Base-by-base conservation (phyloP, 202 grass and related monocot species). In the Elaeis oleifera region DNA sequence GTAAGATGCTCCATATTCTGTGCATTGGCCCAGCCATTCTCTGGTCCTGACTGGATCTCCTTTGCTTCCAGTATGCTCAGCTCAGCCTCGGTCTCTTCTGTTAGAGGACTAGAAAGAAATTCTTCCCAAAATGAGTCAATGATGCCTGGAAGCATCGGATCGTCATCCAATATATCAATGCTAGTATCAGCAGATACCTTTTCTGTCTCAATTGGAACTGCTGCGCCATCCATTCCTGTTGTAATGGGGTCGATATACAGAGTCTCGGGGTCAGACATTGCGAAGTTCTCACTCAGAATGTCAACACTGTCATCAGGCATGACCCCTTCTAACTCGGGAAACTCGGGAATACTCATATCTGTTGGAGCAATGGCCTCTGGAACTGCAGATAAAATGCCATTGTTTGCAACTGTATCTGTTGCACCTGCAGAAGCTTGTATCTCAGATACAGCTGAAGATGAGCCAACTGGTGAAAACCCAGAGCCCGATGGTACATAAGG, bases 41-140 rank as follows among this genome's bases (percentile, higher is more conserved):
- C 76, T 22, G n/a, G 16, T 25, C n/a, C 18, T 16, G 31, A 74
- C 15, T 61, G 78, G 24, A 50, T 48, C 63, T 79, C 84, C 64
- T 70, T 76, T 61, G 60, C 22, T 16, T 85, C 83, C 23, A 78
- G 70, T 61, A 51, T 24, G 49, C 71, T 84, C 23, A 80, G 89
- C 74, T 99, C 80, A 4, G 80, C 74, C 58, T 95, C 82, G 3
- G 51, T 81, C 56, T 86, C 88, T 2, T 74, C 23, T 1, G 79
- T 79, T 4, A 99, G 21, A 53, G 82, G 74, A 64, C 82, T 92
- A 3, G 80, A 72, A 55, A 99, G 61, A 72, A 99, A 94, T 61
- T 99, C 88, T 72, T 94, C 94, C 94, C 85, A 99, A 74, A 99
- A 99, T 28, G 82, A 65, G 75, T 94, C 88, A 5, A 87, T 84